Base-by-base conservation (phyloP, 2,329 filamentous ascomycete genomes). In the Ceratocystis huliohia region DNA sequence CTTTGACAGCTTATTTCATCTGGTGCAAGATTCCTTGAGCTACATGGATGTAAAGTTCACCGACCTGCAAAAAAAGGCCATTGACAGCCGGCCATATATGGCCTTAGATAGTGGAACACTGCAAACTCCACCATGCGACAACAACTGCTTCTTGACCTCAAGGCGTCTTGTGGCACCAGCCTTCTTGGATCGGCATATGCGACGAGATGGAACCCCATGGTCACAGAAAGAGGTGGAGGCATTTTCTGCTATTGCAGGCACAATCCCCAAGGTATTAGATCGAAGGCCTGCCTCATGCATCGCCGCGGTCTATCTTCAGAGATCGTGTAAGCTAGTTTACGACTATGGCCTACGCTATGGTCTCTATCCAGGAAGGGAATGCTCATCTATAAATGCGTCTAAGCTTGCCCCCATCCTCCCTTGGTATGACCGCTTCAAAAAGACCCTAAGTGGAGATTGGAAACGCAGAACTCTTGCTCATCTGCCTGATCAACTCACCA, bases 351-450 rank as follows among this genome's bases (percentile, higher is more conserved):
- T 61, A 22, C 22, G 46, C 10, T 33, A 37, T 4, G 25, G 48
- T 3, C n/a, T 68, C 28, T 68, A 50, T 25, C 64, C 67, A 15
- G 4, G 15, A 6, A 45, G 28, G 20, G 25, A 7, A n/a, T n/a
- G 17, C n/a, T 5, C 48, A 33, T 22, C 5, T 4, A 6, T 3
- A 33, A 15, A 17, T 10, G 33, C n/a, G 5, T 20, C 50, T 20
- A 44, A 46, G 15, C n/a, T 13, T 6, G 67, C 67, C 3, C 83
- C 80, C 70, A 74, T 75, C 3, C 72, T 83, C 2, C 74, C 77
- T 4, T 83, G 81, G 82, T 84, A 83, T 69, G 82, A 85, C 71
- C 80, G 82, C 15, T 77, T 78, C 65, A 81, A 77, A 70, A 84
- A 84, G 71, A 75, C 79, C 69, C 76, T 84, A 5, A 73, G 79